These are phyloP conservation scores for Cystobasidium slooffiae DNA, from an alignment of 1,284 basidiomycete species.

Conservation along the genomic window DNA sequence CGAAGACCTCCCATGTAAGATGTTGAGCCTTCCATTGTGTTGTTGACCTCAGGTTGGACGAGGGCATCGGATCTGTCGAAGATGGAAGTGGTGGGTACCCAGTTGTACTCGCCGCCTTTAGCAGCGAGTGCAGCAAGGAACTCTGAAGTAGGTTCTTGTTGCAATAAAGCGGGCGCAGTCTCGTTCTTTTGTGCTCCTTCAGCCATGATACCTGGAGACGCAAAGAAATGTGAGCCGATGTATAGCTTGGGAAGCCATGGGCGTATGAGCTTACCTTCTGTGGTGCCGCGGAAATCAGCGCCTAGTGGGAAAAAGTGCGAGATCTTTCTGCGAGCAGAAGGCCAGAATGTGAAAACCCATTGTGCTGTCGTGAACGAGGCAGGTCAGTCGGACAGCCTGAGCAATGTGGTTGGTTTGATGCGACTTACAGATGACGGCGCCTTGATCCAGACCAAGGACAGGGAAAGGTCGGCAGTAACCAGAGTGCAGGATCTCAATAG, in stretches of 20 bases:
- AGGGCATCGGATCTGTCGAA: constrained; percentile 33
- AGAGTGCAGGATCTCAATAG: constrained; percentile 30
- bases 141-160: constrained; percentile 31
- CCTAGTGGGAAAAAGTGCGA: constrained; percentile 39
- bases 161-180: constrained; percentile 25
- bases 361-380: constrained; percentile 11
- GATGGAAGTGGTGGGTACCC: constrained; percentile 43
- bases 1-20: constrained; percentile 17
- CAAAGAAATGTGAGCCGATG: background rate
- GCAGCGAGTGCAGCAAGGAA: constrained; percentile 34
- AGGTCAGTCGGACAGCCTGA: background rate
- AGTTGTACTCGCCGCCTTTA: constrained; percentile 43
- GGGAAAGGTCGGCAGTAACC: constrained; percentile 39
- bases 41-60: constrained; percentile 35
- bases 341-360: constrained; percentile 44
- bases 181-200: constrained; percentile 5
- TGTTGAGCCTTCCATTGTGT: constrained; percentile 37
- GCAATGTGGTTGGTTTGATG: background rate
- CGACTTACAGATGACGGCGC: constrained; percentile 26
- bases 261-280: constrained; percentile 11
- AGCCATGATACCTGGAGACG: constrained; percentile 22
- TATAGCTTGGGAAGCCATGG: background rate
- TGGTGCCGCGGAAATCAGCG: constrained; percentile 38
- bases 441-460: constrained; percentile 33
- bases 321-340: constrained; percentile 40